phyloP scores from a whole-genome alignment of 139 green algal genomes.

The Chlorella sp. region DNA sequence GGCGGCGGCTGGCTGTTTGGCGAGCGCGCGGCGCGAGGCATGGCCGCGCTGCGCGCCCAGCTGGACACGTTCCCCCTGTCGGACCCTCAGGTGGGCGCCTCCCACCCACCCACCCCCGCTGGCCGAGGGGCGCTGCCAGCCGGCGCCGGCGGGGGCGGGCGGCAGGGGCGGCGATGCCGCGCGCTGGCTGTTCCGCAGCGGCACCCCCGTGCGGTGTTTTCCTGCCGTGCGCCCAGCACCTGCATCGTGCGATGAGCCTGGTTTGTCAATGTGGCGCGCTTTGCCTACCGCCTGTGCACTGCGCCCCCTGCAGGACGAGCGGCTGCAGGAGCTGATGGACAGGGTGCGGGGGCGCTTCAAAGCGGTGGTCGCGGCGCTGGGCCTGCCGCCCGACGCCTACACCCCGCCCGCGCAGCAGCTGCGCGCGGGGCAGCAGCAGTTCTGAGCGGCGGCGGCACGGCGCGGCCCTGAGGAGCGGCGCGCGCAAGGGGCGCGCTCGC shows the following conservation, averaged over 20 bases:
- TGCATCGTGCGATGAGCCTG: too few species aligned
- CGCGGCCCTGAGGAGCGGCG: not conserved
- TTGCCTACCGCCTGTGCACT: too few species aligned
- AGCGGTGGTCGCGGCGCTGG: conserved; percentile 52
- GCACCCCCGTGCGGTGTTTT: too few species aligned
- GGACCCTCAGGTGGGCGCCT: conserved; percentile 50
- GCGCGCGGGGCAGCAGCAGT: not conserved
- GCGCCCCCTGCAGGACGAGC: conserved; percentile 57
- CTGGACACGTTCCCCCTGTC: conserved; percentile 51
- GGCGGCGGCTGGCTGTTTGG: not conserved
- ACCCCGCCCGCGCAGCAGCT: conserved; percentile 1
- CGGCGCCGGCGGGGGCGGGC: too few species aligned
- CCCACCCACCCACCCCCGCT: not conserved
- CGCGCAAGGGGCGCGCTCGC: too few species aligned
- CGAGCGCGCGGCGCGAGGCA: conserved; percentile 35
- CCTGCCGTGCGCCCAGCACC: too few species aligned
- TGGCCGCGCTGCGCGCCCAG: conserved; percentile 56
- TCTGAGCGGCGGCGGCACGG: not conserved
- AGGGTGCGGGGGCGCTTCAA: conserved; percentile 68
- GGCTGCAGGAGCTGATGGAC: conserved; percentile 67
- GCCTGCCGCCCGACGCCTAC: conserved; percentile 34
- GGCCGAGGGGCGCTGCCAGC: too few species aligned
- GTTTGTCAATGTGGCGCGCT: conserved; percentile 4
- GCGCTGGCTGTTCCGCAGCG: too few species aligned
- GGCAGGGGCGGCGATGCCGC: too few species aligned